Evolutionary conservation across 2,329 filamentous ascomycete genomes (phyloP), one percentile per base, ranked within the genome.

Genomic region (Chrysoporthe cubensis): DNA sequence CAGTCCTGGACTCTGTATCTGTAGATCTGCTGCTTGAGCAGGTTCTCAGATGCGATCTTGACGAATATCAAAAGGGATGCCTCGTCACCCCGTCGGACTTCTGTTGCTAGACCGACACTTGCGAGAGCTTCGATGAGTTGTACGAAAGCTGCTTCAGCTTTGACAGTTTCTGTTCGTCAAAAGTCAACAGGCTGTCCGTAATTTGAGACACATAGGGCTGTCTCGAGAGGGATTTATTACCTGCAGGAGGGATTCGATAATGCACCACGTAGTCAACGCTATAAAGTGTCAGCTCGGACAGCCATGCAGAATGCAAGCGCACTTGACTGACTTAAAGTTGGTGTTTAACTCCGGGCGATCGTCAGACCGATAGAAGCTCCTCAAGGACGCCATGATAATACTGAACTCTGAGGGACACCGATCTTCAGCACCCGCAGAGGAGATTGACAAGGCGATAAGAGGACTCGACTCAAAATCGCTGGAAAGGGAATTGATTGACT

Each of bases 1-100:
- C 94, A 99, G 80, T 98, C 96, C 76, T 94, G 92, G 21, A 97
- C 90, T 71, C 96, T 89, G 66, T 92, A 92, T 71, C 93, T 88
- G 79, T 97, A 96, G 62, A 97, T 87, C 74, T 97, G 92, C 71
- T 90, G 88, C 69, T 87, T 87, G 69, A 99, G 84, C 71, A 94
- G 88, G 73, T 89, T 84, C 70, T 91, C 85, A 32, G 93, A 94
- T 46, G 91, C 89, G 54, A 96, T 88, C 75, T 90, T 91, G 75
- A 94, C 86, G 77, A 97, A 97, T 72, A 98, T 81, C 60, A 98
- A 84, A 50, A 98, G 82, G 3, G 92, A 92, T 66, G 87, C 84
- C 40, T 89, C 86, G 72, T 91, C 88, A 66, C 93, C 94, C 74
- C 90, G 88, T 71, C 96, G 91, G 62, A 97, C 94, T 80, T 97